A percentile compares a stretch with the other conserved stretches of the same genome.
phyloP scores from a whole-genome alignment of 495 filamentous ascomycete species.

The Collariella sp. region DNA sequence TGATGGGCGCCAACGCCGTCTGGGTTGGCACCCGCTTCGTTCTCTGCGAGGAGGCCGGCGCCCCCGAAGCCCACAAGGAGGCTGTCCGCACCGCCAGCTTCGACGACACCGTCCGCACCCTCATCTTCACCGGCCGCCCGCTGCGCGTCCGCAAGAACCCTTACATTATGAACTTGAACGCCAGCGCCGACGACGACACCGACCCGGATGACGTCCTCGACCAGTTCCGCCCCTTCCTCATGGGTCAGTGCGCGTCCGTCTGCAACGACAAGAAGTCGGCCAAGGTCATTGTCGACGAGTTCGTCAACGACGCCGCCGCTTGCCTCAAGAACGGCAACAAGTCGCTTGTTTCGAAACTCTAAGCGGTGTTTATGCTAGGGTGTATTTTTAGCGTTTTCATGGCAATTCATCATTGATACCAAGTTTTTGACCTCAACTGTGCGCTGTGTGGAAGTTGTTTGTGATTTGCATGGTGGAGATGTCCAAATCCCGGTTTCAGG shows the following conservation, averaged over 20 bases:
- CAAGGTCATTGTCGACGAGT: constrained; percentile 90
- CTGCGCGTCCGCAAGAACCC: constrained; percentile 85
- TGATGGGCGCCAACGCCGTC: constrained; percentile 85
- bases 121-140: constrained; percentile 96
- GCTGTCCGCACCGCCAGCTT: constrained; percentile 85
- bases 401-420: constrained; percentile 6
- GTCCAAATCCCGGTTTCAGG: not conserved
- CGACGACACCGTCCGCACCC: constrained; percentile 90
- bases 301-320: constrained; percentile 69
- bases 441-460: not conserved
- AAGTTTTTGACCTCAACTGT: not conserved
- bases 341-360: constrained; percentile 20
- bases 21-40: constrained; percentile 98
- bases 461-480: not conserved
- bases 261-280: constrained; percentile 88
- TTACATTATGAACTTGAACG: constrained; percentile 95
- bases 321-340: constrained; percentile 21
- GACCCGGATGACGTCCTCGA: constrained; percentile 70
- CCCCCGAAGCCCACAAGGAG: constrained; percentile 91
- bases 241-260: constrained; percentile 94
- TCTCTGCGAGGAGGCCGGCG: constrained; percentile 85
- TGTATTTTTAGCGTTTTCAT: constrained; percentile 7
- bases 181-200: constrained; percentile 52
- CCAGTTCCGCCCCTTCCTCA: constrained; percentile 82
- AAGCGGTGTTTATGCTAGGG: not conserved